Evolutionary conservation across 306 rosid genomes (phyloP), one percentile per base, ranked within the genome.

Genomic region (Quercus parvula): DNA sequence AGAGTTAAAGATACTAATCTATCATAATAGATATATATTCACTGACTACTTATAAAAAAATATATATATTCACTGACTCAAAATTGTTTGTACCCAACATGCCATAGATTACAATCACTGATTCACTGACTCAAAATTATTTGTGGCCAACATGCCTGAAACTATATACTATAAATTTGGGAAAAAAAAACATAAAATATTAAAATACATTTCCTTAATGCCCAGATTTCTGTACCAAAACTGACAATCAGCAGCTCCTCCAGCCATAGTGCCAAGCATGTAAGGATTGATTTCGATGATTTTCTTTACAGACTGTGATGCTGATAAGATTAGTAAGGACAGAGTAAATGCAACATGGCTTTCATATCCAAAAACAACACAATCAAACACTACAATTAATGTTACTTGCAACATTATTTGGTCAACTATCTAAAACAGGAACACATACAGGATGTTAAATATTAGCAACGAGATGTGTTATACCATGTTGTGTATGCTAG

Each of bases 261-360:
- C 90, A 27, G 92, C 92, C 90, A 88, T 82, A 4, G 90, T 88
- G 3, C 92, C 92, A 61, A 88, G 92, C 92, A 88, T 88, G 66
- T 88, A 86, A 0, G 85, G 92, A 75, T 88, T 86, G 54, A 86
- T 89, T 82, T 89, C 88, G 22, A 89, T 86, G 76, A 86, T 89
- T 61, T 89, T 89, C 91, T 95, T 93, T 11, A 95, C 99, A 61
- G 99, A 93, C 75, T 95, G 98, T 95, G 99, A 95, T 1, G 98
- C 99, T 95, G 88, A 56, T 77, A 52, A 58, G 31, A 56, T 77
- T n/a, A 77, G 49, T 3, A 75, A 75, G n/a, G 10, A 24, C 30
- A 20, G 18, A 12, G 38, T 71, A 20, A 85, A 41, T 33, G 4
- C 25, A 28, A 18, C 24, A 57, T 71, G 27, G 28, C 38, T 24